Conservation (phyloP, 768 basidiomycete species). For the Austroboletus festivus region DNA sequence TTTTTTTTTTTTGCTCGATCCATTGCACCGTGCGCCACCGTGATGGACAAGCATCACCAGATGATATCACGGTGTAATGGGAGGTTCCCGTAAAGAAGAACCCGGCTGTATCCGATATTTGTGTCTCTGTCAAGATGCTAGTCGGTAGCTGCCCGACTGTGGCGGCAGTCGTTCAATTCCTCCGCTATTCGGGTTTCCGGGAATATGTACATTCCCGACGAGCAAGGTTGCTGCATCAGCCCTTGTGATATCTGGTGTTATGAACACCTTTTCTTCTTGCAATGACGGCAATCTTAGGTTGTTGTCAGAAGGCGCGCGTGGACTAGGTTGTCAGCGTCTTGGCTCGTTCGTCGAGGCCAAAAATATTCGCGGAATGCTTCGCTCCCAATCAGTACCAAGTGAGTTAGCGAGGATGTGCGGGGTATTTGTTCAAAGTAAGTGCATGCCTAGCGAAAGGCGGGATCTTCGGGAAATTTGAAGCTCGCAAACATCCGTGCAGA, state of each 20-base stretch:
- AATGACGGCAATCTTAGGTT: slow-evolving; percentile 20
- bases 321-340: not conserved
- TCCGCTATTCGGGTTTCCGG: slow-evolving; percentile 19
- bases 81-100: slow-evolving; percentile 13
- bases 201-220: slow-evolving; percentile 13
- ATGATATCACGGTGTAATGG: not conserved
- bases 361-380: not conserved
- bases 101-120: slow-evolving; percentile 14
- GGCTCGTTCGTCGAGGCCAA: not conserved
- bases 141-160: not conserved
- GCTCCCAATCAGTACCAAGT: not conserved
- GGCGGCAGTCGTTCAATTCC: slow-evolving; percentile 1
- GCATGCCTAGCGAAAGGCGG: slow-evolving; percentile 1
- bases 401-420: slow-evolving; percentile 1
- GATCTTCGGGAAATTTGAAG: slow-evolving; percentile 7
- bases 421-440: slow-evolving; percentile 5
- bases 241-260: slow-evolving; percentile 14
- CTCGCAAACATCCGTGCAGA: slow-evolving; percentile 12
- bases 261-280: slow-evolving; percentile 1
- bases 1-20: slow-evolving; percentile 10
- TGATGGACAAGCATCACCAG: slow-evolving; percentile 3
- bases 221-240: too few relatives aligned
- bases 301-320: slow-evolving; percentile 1
- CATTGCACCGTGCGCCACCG: slow-evolving; percentile 17
- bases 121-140: slow-evolving; percentile 3